Evolutionary conservation across 768 basidiomycete genomes (phyloP).

Genomic region (Aureoboletus auriporus): DNA sequence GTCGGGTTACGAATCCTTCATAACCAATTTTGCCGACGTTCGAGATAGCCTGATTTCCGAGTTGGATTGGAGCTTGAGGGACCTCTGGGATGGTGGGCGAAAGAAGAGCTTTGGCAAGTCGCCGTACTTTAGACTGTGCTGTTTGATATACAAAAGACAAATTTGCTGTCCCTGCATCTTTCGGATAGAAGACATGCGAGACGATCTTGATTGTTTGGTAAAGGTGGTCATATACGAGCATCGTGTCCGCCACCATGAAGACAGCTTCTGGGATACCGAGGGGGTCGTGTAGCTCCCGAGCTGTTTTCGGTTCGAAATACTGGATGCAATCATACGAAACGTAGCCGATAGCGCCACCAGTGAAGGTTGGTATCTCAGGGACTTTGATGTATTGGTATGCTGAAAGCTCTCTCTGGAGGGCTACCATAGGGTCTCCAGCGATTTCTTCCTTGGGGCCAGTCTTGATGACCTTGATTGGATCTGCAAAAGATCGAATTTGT

Average conservation of each 20-base stretch:
- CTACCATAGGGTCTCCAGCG: conserved; percentile 82
- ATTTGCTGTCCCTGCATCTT: conserved; percentile 59
- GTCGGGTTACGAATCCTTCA: conserved; percentile 80
- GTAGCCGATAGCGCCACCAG: conserved; percentile 96
- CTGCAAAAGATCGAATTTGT: conserved; percentile 36
- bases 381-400: conserved; percentile 88
- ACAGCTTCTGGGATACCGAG: conserved; percentile 90
- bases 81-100: conserved; percentile 56
- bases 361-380: conserved; percentile 90
- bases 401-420: conserved; percentile 81
- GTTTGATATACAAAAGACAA: conserved; percentile 85
- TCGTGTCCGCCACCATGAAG: conserved; percentile 95
- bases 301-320: conserved; percentile 94
- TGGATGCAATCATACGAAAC: conserved; percentile 96
- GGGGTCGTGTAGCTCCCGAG: conserved; percentile 66
- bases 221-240: conserved; percentile 96
- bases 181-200: conserved; percentile 90
- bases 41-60: conserved; percentile 69
- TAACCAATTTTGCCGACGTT: conserved; percentile 95
- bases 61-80: conserved; percentile 55
- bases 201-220: conserved; percentile 94
- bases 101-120: conserved; percentile 71
- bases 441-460: conserved; percentile 82
- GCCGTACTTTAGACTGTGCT: conserved; percentile 75
- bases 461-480: conserved; percentile 89